Base-by-base conservation (phyloP, 2,329 filamentous ascomycete genomes). In the Albophoma yamanashiensis region DNA sequence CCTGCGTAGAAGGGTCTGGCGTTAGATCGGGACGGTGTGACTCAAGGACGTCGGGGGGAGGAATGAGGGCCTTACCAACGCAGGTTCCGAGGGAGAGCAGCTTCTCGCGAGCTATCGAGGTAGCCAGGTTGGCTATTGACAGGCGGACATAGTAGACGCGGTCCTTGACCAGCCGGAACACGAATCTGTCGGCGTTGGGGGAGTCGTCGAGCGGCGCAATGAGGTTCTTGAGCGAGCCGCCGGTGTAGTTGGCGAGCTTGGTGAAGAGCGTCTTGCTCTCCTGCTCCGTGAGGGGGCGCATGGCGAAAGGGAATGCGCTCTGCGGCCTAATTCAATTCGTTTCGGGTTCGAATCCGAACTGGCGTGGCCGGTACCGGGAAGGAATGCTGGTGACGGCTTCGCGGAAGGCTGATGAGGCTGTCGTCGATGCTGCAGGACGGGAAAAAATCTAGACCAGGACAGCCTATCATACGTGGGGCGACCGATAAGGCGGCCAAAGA, bases 231-330 rank as follows among this genome's bases (percentile, higher is more conserved):
- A 97, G 83, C 22, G 89, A 92, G 68, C 84, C 85, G 66, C 92
- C 92, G 31, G 90, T 94, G 79, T 97, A 99, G 74, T 92, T 90
- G 61, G 94, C 94, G 47, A 99, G 85, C 79, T 97, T 96, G 67
- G 88, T 84, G 75, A 97, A 95, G 68, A 97, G 85, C 1, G 89
- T 89, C 73, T 89, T 85, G 61, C 87, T 89, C 76, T 92, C 89
- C 70, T 79, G 75, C 74, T 91, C 91, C 60, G 91, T 94, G 66
- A 96, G 84, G 58, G 88, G 84, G 60, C 91, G 85, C 91, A 96
- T 95, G 55, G 27, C 59, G n/a, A 22, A n/a, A 14, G 15, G n/a
- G 17, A 7, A 9, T 20, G 31, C 50, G 31, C 50, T 36, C 4
- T n/a, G 27, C 50, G 31, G 2, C 15, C 17, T 27, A 22, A 12